Evolutionary conservation across 495 filamentous ascomycete genomes (phyloP), one percentile per base, ranked within the genome.

Genomic region (Penicillium turbatum): DNA sequence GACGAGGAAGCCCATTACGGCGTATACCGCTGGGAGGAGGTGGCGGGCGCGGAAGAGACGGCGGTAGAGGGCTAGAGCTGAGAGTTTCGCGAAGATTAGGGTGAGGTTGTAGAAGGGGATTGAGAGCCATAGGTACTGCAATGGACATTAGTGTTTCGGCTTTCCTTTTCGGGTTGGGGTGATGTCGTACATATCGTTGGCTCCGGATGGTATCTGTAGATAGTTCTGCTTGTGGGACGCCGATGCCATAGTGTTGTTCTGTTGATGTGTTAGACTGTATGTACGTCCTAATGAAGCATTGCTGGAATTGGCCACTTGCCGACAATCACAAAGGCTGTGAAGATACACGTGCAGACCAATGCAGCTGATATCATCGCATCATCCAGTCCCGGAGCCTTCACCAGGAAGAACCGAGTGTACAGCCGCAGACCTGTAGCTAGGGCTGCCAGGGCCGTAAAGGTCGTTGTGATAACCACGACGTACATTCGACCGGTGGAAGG

Each of bases 11-110:
- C 48, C 62, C 51, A 78, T 62, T n/a, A 62, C 17, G 31, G 62
- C 51, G 37, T 57, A 65, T 21, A 63, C 65, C 19, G 65, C 32
- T 21, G 72, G 60, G 2, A 59, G 44, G 42, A 73, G 67, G n/a
- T 6, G 29, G n/a, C 53, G 59, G 0, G 54, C 39, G 6, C 63
- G 55, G 45, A 80, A 79, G 26, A 77, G 60, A 8, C 74, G 72
- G 13, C 54, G 40, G 55, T 66, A 79, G 32, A 79, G 60, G 5
- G 72, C 42, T 2, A 75, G 35, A 30, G 74, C 69, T 6, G 77
- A 77, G 10, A 72, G 43, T 56, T 79, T 80, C 59, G 72, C 66
- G 15, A 78, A 59, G 46, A 68, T 66, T 17, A 79, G 63, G n/a
- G 63, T 53, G 32, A 72, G 56, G 45, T 75, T 75, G 62, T 76